Percentiles rank a stretch among this genome's conserved stretches.
Evolutionary conservation across 2,329 filamentous ascomycete genomes (phyloP).

Genomic region (Hypoxylon sp.): DNA sequence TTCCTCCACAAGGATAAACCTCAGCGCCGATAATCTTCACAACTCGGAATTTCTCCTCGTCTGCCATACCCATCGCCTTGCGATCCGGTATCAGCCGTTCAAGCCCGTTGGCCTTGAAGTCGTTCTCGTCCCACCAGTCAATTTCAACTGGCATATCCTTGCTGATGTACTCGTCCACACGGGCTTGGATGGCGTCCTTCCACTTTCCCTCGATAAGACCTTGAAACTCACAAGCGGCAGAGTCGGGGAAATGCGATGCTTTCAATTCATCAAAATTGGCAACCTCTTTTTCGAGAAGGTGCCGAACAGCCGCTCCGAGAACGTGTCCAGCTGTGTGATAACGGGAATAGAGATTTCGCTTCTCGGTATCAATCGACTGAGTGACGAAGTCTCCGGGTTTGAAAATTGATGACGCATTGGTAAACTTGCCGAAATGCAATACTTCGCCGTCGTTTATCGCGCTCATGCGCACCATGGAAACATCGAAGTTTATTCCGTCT

Average conservation of each 20-base stretch:
- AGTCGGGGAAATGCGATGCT: conserved; percentile 77
- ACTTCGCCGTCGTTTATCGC: conserved; percentile 65
- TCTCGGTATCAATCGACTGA: conserved; percentile 71
- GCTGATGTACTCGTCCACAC: conserved; percentile 69
- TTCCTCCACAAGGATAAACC: conserved; percentile 80
- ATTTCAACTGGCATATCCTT: conserved; percentile 70
- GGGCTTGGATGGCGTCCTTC: conserved; percentile 72
- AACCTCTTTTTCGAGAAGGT: conserved; percentile 65
- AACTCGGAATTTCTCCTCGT: conserved; percentile 71
- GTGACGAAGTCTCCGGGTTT: conserved; percentile 58
- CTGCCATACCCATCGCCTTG: conserved; percentile 52
- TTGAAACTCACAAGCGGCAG: conserved; percentile 75
- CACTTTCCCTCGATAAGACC: conserved; percentile 74
- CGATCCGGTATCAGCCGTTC: conserved; percentile 68
- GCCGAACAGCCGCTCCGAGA: conserved; percentile 74
- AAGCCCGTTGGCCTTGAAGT: conserved; percentile 67
- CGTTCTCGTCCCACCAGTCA: conserved; percentile 75
- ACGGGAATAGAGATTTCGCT: conserved; percentile 73
- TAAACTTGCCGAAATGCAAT: conserved; percentile 74
- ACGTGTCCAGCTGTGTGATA: conserved; percentile 82
- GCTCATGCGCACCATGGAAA: conserved; percentile 69
- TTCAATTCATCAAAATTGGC: conserved; percentile 74
- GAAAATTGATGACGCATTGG: conserved; percentile 52
- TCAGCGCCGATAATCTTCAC: conserved; percentile 77
- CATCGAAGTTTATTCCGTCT: conserved; percentile 58